phyloP scores from a whole-genome alignment of 164 flowering plant genomes.

The Piper longum region DNA sequence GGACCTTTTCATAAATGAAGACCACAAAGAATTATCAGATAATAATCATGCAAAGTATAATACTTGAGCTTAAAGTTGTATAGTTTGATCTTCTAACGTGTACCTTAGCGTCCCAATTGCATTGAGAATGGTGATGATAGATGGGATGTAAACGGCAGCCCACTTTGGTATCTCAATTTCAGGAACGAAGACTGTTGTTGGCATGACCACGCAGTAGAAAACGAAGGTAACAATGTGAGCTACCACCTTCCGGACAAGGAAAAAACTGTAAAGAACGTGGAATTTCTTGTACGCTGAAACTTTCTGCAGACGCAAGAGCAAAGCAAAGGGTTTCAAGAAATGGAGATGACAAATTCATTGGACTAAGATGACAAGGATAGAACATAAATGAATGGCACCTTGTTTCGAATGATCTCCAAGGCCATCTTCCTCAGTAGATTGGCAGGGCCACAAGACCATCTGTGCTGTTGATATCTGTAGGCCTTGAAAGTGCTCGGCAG shows the following conservation, averaged over 20 bases:
- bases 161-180: slow-evolving; percentile 86
- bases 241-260: slow-evolving; percentile 80
- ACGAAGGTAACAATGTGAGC: slow-evolving; percentile 82
- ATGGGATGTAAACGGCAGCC: slow-evolving; percentile 91
- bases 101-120: slow-evolving; percentile 95
- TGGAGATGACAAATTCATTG: neutral
- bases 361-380: neutral
- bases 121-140: slow-evolving; percentile 73
- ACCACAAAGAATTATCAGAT: no score
- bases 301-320: slow-evolving; percentile 36
- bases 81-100: neutral
- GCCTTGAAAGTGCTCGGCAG: slow-evolving; percentile 94
- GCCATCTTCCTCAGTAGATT: slow-evolving; percentile 87
- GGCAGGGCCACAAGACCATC: slow-evolving; percentile 99
- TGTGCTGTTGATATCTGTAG: slow-evolving; percentile 85
- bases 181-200: slow-evolving; percentile 68
- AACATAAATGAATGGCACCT: slow-evolving; percentile 22
- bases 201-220: slow-evolving; percentile 85
- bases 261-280: slow-evolving; percentile 92
- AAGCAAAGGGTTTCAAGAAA: neutral
- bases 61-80: neutral
- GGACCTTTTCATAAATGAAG: slow-evolving; percentile 30
- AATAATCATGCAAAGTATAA: no score
- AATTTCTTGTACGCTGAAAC: slow-evolving; percentile 82
- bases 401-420: slow-evolving; percentile 68